Evolutionary conservation across 306 rosid genomes (phyloP), one percentile per base, ranked within the genome.

Genomic region (Inga oerstediana): DNA sequence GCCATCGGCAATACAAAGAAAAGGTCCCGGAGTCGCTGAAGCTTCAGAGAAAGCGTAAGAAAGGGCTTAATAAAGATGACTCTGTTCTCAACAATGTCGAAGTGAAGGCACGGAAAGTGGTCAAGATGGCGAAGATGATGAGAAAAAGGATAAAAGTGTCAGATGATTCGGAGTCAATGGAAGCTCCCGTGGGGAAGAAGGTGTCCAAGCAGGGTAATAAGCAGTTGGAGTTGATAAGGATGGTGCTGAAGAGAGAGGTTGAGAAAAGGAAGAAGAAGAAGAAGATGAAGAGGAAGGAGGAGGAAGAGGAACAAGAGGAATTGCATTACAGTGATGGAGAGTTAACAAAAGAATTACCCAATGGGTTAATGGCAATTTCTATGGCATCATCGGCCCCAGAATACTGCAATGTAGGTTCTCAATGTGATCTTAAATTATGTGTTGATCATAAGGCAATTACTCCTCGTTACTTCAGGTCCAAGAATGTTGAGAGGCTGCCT

Each of bases 21-120:
- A 90, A 89, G 81, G 99, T 94, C 11, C 98, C 97, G 8, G 99
- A 97, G 54, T 89, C 97, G 35, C 93, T 97, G 84, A 97, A 97
- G 49, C 88, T 97, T 44, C 91, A 89, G 84, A 85, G 98, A 79
- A 87, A 72, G 85, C 83, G 81, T 75, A 87, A 66, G 78, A 87
- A 74, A 46, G 81, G 76, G 79, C 20, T 58, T 44, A 65, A 37
- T 72, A 65, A 81, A 72, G 84, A 85, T 71, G 94, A 84, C 69
- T 75, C 77, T 61, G 86, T 78, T 73, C 37, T 44, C 64, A 62
- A 64, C 43, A 86, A 85, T 54, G 84, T 56, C 41, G 88, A 85
- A 85, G 79, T 86, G 93, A 92, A 95, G 94, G 89, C 91, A 39
- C 78, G 71, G 80, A 87, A 82, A 78, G 90, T 76, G 20, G 88